Base-by-base conservation (phyloP, 2,329 filamentous ascomycete species). In the Mycosphaerella arachidis region DNA sequence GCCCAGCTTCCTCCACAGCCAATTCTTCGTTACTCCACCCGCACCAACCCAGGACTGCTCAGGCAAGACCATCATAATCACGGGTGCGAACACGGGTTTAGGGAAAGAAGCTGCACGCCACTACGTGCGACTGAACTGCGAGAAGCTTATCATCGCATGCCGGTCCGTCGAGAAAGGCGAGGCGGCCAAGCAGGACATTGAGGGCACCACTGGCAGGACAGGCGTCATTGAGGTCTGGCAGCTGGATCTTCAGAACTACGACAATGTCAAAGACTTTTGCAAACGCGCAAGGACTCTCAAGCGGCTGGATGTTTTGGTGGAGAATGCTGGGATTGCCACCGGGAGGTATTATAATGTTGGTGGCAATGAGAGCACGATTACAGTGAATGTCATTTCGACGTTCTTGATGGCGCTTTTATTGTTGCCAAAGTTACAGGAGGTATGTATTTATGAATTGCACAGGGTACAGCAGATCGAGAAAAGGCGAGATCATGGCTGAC, bases 361-460 rank as follows among this genome's bases (percentile, higher is more conserved):
- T 56, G 78, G 73, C 0, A 73, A 81, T 43, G 83, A 86, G 70
- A 68, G 64, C 16, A 78, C 70, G 0, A 63, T 86, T 43, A 81
- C 79, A 0, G 77, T 82, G 56, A 86, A 86, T 58, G 80, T 83
- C 9, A 72, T 86, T 57, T 76, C 73, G 12, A 83, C 81, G 0
- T 76, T 84, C 45, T 67, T 86, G 1, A 72, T 86, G 0, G 78
- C 75, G 0, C 63, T 80, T 0, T 71, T 83, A 0, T 46, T 85
- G 2, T 59, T 86, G 20, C 83, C 83, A 0, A 82, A 79, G 65
- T 72, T 86, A 4, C 77, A 77, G 54, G 72, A 76, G 29, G 40
- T 43, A 43, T 43, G 40, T 3, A 24, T 24, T 24, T 3, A 24
- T 37, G 35, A 37, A 16, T 37, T 37, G 10, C 6, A 37, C 10